Base-by-base conservation (phyloP, 179 eudicot genomes). In the Corrigiola litoralis region DNA sequence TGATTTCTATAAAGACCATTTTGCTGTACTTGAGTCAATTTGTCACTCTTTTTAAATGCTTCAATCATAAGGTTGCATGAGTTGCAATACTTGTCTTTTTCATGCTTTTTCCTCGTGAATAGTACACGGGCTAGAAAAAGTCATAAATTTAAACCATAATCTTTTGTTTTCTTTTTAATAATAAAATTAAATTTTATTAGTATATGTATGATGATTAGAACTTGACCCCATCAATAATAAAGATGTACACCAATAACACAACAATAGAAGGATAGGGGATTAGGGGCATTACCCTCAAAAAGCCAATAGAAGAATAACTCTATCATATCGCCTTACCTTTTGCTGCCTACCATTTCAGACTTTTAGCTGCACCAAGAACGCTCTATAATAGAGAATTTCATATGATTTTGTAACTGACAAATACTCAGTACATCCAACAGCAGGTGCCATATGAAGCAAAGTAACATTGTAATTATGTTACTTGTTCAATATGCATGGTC, bases 1-100 rank as follows among this genome's bases (percentile, higher is more conserved):
- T n/a, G n/a, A n/a, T n/a, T n/a, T n/a, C n/a, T n/a, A n/a, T n/a
- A n/a, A n/a, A n/a, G n/a, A n/a, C n/a, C n/a, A n/a, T n/a, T n/a
- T n/a, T 8, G 48, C 50, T 58, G 18, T 50, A 50, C n/a, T 48
- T 37, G 50, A 42, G 68, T 64, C 34, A 25, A 36, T 64, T 1
- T 0, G 2, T 4, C 23, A 36, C 10, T 7, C 4, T 50, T 3
- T 25, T 25, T 64, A 9, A n/a, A 47, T 32, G 42, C 28, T 24
- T 37, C 49, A 65, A 51, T 51, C 60, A 65, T 52, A 40, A 38
- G 69, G 49, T 7, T 12, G 56, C 56, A 51, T 25, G 56, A 25
- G 17, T 37, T 37, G 69, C 27, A 52, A n/a, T 36, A 49, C 18
- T 52, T 65, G 69, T 65, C 69, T 45, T 65, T 51, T 65, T 10